phyloP scores from a whole-genome alignment of 768 basidiomycete species.

The Mycena galopus region DNA sequence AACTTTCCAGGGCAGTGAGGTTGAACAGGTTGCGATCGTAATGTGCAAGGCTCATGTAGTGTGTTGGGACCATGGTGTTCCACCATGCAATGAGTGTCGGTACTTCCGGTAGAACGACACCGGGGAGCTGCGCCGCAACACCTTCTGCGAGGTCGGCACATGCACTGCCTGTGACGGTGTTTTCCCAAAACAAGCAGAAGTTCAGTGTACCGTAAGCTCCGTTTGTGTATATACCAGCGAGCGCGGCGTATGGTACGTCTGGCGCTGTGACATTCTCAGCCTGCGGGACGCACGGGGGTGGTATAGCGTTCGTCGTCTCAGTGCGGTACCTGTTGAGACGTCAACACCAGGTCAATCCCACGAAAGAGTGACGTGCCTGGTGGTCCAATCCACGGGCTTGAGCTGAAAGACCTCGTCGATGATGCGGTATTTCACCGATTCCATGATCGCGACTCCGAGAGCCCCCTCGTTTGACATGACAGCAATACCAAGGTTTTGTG shows the following conservation, averaged over 20 bases:
- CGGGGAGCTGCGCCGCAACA: constrained; percentile 34
- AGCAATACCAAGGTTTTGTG: constrained; percentile 38
- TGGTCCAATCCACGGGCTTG: constrained; percentile 44
- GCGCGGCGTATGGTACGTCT: constrained; percentile 24
- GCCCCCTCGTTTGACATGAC: constrained; percentile 46
- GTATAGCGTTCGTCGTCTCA: constrained; percentile 2
- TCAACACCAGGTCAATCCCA: not conserved
- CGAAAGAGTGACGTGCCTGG: constrained; percentile 27
- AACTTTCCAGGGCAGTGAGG: not conserved
- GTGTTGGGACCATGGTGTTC: not conserved
- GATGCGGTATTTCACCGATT: constrained; percentile 43
- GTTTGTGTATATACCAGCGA: constrained; percentile 43
- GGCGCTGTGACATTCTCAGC: constrained; percentile 34
- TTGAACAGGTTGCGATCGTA: not conserved
- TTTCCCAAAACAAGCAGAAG: constrained; percentile 38
- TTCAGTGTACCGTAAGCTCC: constrained; percentile 40
- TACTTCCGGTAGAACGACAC: constrained; percentile 31
- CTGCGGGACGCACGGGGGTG: constrained; percentile 29
- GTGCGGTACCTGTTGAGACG: constrained; percentile 15
- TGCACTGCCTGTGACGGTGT: not conserved
- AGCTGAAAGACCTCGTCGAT: constrained; percentile 41
- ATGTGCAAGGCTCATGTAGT: not conserved
- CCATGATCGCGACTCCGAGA: constrained; percentile 35
- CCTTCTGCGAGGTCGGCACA: constrained; percentile 16
- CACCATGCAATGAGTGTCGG: constrained; percentile 36